phyloP scores from a whole-genome alignment of 306 rosid species.

The Oemleria cerasiformis region DNA sequence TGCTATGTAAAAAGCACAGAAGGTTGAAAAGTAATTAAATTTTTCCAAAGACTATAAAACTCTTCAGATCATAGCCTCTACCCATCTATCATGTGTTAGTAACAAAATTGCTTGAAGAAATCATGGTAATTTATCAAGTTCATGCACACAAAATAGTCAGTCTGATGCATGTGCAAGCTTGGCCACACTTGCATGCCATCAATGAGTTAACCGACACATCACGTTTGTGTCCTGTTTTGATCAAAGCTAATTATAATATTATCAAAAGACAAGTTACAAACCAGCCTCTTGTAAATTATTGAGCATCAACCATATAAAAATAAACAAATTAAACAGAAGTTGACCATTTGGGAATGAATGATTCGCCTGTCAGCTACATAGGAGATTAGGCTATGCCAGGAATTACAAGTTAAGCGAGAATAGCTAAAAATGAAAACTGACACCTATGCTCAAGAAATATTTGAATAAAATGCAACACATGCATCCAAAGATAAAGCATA shows the following conservation, averaged over 20 bases:
- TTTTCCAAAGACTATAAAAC: neutral
- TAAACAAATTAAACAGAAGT: neutral
- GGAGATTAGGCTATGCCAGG: neutral
- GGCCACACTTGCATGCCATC: neutral
- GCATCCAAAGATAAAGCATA: neutral
- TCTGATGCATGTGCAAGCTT: neutral
- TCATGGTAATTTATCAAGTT: neutral
- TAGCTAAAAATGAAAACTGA: neutral
- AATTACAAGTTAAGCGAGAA: neutral
- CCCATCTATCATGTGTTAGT: neutral
- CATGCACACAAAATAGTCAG: neutral
- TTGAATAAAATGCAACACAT: neutral
- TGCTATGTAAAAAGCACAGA: neutral
- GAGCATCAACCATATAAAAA: neutral
- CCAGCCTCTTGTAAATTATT: neutral
- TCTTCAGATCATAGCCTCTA: neutral
- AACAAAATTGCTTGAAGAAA: neutral
- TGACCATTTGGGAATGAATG: neutral
- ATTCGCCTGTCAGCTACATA: neutral
- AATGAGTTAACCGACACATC: neutral
- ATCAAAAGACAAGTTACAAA: neutral
- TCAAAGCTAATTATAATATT: neutral
- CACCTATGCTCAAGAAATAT: slow-evolving; percentile 3
- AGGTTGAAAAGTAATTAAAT: too few species aligned
- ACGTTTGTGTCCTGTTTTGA: neutral